These are phyloP conservation scores for Stentor roeselii DNA, from an alignment of 73 alveolate genomes.

Conservation along the genomic window DNA sequence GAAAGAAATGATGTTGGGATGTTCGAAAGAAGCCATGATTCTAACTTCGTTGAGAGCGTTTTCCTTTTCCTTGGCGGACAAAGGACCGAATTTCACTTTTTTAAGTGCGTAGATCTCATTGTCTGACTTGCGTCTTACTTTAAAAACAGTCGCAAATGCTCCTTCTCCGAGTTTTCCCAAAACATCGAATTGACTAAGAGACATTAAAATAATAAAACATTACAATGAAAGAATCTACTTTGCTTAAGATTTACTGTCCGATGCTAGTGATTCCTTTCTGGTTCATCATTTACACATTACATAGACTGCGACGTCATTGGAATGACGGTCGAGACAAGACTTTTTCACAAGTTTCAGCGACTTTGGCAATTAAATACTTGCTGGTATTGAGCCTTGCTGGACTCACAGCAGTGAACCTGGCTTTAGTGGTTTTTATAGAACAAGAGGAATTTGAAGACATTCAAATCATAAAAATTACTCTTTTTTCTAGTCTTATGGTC, in stretches of 20 bases:
- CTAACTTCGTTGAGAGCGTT: constrained; percentile 71
- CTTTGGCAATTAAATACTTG: background rate
- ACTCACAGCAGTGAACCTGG: background rate
- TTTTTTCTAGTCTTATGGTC: background rate
- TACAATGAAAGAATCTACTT: background rate
- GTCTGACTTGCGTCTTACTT: constrained; percentile 48
- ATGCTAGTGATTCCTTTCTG: background rate
- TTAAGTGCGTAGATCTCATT: constrained; percentile 59
- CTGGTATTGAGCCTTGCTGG: background rate
- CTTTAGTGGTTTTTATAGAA: background rate
- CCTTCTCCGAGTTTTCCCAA: constrained; percentile 50
- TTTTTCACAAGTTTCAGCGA: background rate
- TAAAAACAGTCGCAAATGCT: constrained; percentile 42
- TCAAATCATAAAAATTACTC: background rate
- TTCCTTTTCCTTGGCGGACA: constrained; percentile 65
- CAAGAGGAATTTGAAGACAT: background rate
- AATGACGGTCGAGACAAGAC: background rate
- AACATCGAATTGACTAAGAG: constrained; percentile 21
- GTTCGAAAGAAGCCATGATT: constrained; percentile 68
- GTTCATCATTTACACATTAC: background rate
- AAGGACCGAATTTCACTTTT: constrained; percentile 56
- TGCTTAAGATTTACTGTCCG: background rate
- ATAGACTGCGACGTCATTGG: background rate
- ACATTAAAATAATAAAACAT: background rate
- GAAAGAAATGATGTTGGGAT: constrained; percentile 62